Percentiles rank a stretch among this genome's conserved stretches.
phyloP scores from a whole-genome alignment of 208 protist species.

The Porcisia deanei region DNA sequence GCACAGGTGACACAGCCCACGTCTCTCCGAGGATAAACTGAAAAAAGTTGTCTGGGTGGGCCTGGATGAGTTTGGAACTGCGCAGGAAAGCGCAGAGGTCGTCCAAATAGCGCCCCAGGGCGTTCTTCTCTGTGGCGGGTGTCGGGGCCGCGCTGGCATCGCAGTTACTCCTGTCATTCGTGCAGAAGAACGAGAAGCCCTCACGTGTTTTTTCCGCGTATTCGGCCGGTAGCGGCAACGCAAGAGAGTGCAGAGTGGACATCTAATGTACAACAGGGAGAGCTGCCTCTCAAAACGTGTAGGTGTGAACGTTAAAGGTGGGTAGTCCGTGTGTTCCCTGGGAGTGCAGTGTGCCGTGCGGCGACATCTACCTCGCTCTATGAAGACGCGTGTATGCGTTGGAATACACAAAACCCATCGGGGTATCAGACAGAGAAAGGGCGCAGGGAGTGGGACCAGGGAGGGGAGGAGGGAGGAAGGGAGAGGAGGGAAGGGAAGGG shows the following conservation, averaged over 20 bases:
- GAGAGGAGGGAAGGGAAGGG: background rate
- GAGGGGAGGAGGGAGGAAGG: background rate
- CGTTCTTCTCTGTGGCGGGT: slow-evolving; percentile 12
- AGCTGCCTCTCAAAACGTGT: background rate
- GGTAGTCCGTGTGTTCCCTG: background rate
- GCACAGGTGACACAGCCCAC: slow-evolving; percentile 21
- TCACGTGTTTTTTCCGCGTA: slow-evolving; percentile 35
- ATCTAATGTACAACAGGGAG: background rate
- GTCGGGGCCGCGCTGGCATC: background rate
- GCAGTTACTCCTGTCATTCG: background rate
- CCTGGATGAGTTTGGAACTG: slow-evolving; percentile 65
- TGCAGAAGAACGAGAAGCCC: slow-evolving; percentile 44
- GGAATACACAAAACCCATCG: background rate
- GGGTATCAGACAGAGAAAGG: background rate
- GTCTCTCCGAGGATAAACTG: slow-evolving; percentile 40
- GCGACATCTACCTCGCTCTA: background rate
- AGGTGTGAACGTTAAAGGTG: too few species aligned
- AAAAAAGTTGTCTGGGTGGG: slow-evolving; percentile 83
- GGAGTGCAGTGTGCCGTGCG: background rate
- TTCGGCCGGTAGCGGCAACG: slow-evolving; percentile 58
- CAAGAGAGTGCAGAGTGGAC: slow-evolving; percentile 40
- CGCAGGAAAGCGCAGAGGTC: slow-evolving; percentile 65
- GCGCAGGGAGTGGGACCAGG: background rate
- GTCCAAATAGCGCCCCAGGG: slow-evolving; percentile 62
- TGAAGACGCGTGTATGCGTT: background rate